phyloP scores from a whole-genome alignment of 2,329 filamentous ascomycete species.

The Arthrobotrys iridis region DNA sequence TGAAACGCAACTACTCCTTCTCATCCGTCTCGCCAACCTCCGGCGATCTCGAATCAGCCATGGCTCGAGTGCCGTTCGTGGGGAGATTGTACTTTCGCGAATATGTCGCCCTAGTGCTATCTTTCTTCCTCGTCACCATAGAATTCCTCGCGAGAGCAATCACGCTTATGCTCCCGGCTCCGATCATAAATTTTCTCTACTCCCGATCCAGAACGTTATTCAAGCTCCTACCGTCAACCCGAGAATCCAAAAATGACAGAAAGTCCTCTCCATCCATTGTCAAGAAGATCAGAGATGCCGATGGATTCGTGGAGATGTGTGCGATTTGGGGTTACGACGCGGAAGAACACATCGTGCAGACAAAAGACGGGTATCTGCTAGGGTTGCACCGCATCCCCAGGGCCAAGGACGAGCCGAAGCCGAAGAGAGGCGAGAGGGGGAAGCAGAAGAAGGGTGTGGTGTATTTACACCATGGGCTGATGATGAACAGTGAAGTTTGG shows the following conservation, averaged over 20 bases:
- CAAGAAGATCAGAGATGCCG: constrained; percentile 80
- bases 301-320: constrained; percentile 95
- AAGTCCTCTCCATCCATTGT: constrained; percentile 74
- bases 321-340: constrained; percentile 89
- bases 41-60: constrained; percentile 59
- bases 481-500: constrained; percentile 99
- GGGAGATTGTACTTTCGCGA: constrained; percentile 74
- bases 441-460: constrained; percentile 83
- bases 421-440: constrained; percentile 75
- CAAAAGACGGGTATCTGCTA: constrained; percentile 89
- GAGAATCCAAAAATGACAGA: constrained; percentile 73
- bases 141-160: constrained; percentile 85
- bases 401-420: constrained; percentile 79
- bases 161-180: constrained; percentile 84
- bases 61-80: constrained; percentile 72
- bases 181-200: constrained; percentile 84
- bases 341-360: constrained; percentile 96
- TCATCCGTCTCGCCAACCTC: neutral
- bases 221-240: constrained; percentile 75
- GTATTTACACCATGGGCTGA: constrained; percentile 89
- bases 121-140: constrained; percentile 81
- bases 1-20: constrained; percentile 49
- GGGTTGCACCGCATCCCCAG: constrained; percentile 87
- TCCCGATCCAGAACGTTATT: constrained; percentile 82
- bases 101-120: constrained; percentile 85